These are phyloP conservation scores for Tricholoma matsutake DNA, from an alignment of 768 basidiomycete genomes.

Conservation along the genomic window DNA sequence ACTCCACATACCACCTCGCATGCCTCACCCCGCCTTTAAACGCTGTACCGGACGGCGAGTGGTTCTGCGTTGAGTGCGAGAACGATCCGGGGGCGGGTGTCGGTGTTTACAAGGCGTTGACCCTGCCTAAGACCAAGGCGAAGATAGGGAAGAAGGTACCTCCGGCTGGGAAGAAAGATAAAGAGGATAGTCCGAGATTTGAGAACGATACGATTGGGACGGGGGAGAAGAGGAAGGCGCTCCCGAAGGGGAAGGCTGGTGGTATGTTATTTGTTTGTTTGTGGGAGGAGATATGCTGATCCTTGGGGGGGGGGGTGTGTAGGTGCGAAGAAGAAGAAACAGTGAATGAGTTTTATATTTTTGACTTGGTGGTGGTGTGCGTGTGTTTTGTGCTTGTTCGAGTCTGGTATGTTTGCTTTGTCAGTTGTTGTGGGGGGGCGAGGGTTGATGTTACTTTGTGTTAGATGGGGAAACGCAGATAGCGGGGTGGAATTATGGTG, in stretches of 20 bases:
- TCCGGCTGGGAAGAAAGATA: constrained; percentile 19
- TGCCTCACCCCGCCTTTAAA: constrained; percentile 79
- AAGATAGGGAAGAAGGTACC: constrained; percentile 13
- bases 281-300: not conserved
- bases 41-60: constrained; percentile 82
- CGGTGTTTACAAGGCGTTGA: constrained; percentile 17
- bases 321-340: constrained; percentile 6
- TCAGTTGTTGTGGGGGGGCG: no score
- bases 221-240: constrained; percentile 45
- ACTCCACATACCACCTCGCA: constrained; percentile 79
- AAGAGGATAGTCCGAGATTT: constrained; percentile 13
- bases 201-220: constrained; percentile 21
- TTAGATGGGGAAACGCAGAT: no score
- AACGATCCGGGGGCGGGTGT: constrained; percentile 56
- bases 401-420: no score
- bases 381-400: no score
- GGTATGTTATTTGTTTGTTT: constrained; percentile 26
- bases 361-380: no score
- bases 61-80: constrained; percentile 83
- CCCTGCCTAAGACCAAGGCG: constrained; percentile 28
- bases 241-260: constrained; percentile 29
- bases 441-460: no score
- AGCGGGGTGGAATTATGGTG: no score
- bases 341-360: not conserved
- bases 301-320: not conserved